A percentile compares a stretch with the other conserved stretches of the same genome.
phyloP scores from a whole-genome alignment of 1,284 basidiomycete genomes.

The Austropuccinia psidii region DNA sequence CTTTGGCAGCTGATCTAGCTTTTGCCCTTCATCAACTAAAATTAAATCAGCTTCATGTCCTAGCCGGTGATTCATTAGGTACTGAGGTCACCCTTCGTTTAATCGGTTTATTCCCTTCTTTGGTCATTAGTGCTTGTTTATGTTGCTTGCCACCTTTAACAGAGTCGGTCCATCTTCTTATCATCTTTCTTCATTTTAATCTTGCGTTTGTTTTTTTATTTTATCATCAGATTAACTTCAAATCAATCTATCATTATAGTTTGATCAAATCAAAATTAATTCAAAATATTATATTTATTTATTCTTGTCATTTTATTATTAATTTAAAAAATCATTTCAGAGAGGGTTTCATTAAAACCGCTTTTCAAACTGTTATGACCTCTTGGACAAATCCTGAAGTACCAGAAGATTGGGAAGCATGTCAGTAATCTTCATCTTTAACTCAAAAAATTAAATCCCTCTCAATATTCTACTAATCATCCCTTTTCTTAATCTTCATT shows the following conservation, averaged over 20 bases:
- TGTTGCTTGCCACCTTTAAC: conserved; percentile 16
- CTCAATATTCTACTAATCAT: neutral
- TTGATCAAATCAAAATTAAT: neutral
- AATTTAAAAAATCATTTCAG: neutral
- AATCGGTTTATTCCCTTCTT: neutral
- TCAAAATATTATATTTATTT: neutral
- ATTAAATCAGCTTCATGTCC: neutral
- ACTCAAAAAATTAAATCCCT: neutral
- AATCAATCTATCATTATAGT: neutral
- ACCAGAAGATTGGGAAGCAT: conserved; percentile 34
- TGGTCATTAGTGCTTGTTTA: conserved; percentile 30
- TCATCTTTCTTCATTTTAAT: neutral
- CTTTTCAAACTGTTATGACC: conserved; percentile 15
- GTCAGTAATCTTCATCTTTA: neutral
- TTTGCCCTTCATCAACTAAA: conserved; percentile 22
- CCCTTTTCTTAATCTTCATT: neutral
- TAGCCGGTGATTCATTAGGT: neutral
- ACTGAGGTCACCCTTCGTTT: conserved; percentile 11
- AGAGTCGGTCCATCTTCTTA: conserved; percentile 17
- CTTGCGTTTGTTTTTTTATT: neutral
- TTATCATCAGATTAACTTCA: neutral
- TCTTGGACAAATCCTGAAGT: conserved; percentile 18
- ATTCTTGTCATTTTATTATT: neutral
- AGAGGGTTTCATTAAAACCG: conserved; percentile 26
- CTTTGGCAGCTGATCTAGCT: conserved; percentile 18